Percentiles rank a stretch among this genome's conserved stretches.
Conservation (phyloP, 108 stramenopile genomes). For the Mayamaea pseudoterrestris region DNA sequence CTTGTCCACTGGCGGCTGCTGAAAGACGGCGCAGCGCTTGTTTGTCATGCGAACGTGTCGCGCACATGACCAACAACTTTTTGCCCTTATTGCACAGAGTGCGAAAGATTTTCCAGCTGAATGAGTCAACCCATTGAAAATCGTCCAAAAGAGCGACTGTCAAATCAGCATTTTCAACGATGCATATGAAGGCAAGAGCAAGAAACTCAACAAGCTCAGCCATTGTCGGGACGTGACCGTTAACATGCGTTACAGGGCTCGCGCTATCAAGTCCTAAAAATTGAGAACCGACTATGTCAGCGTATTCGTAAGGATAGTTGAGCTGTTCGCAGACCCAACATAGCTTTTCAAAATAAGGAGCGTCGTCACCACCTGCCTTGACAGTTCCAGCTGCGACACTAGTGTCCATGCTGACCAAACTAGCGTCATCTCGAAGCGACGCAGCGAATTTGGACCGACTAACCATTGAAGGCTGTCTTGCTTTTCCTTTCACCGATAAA, state of each 20-base stretch:
- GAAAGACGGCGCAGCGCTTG: constrained; percentile 18
- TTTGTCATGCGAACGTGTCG: constrained; percentile 30
- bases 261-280: constrained; percentile 16
- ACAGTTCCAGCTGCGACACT: constrained; percentile 37
- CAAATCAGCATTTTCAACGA: constrained; percentile 27
- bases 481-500: too few species aligned
- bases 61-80: constrained; percentile 37
- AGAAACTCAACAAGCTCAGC: constrained; percentile 42
- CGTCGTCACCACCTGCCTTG: constrained; percentile 6
- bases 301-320: constrained; percentile 42
- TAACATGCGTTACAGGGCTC: constrained; percentile 6
- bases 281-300: constrained; percentile 34
- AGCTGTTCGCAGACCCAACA: constrained; percentile 37
- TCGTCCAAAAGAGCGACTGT: constrained; percentile 46
- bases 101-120: constrained; percentile 55
- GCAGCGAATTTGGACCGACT: background rate
- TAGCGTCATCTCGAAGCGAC: background rate
- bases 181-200: constrained; percentile 37
- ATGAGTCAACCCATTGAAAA: constrained; percentile 52
- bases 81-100: constrained; percentile 24
- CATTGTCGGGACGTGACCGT: constrained; percentile 18
- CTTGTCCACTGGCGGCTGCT: constrained; percentile 15
- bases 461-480: too few species aligned
- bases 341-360: constrained; percentile 26
- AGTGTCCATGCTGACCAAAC: too few species aligned